Evolutionary conservation across 352 stramenopile species (phyloP).

Genomic region (Salisapilia sapeloensis): DNA sequence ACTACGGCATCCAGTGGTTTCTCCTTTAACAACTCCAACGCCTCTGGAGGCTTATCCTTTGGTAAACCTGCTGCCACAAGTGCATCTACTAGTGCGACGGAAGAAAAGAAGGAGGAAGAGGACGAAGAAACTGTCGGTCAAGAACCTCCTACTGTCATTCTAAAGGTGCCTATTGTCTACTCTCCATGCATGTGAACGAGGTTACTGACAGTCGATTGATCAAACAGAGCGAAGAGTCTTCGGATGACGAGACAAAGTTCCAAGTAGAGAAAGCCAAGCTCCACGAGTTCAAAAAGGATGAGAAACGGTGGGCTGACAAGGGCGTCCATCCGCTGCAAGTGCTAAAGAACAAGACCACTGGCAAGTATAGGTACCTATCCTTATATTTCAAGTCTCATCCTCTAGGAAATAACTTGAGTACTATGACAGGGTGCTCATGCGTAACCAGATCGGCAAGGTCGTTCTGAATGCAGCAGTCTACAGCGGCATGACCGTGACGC

Average conservation of each 20-base stretch:
- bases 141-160: constrained; percentile 71
- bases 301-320: constrained; percentile 81
- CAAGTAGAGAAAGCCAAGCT: constrained; percentile 64
- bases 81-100: constrained; percentile 2
- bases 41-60: constrained; percentile 6
- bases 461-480: constrained; percentile 71
- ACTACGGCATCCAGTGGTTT: constrained; percentile 9
- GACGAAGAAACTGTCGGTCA: constrained; percentile 69
- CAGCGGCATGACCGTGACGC: constrained; percentile 47
- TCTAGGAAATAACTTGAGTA: background rate
- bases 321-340: constrained; percentile 65
- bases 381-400: background rate
- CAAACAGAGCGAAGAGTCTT: no score
- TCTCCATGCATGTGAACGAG: background rate
- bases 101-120: constrained; percentile 15
- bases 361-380: constrained; percentile 24
- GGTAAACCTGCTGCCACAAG: constrained; percentile 1
- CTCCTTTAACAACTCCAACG: constrained; percentile 12
- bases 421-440: constrained; percentile 39
- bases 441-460: constrained; percentile 79
- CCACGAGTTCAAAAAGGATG: constrained; percentile 76
- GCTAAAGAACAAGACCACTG: constrained; percentile 56
- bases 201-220: background rate
- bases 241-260: constrained; percentile 59
- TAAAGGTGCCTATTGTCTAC: constrained; percentile 35